Conservation (phyloP, 768 basidiomycete genomes). For the Saitozyma podzolica region DNA sequence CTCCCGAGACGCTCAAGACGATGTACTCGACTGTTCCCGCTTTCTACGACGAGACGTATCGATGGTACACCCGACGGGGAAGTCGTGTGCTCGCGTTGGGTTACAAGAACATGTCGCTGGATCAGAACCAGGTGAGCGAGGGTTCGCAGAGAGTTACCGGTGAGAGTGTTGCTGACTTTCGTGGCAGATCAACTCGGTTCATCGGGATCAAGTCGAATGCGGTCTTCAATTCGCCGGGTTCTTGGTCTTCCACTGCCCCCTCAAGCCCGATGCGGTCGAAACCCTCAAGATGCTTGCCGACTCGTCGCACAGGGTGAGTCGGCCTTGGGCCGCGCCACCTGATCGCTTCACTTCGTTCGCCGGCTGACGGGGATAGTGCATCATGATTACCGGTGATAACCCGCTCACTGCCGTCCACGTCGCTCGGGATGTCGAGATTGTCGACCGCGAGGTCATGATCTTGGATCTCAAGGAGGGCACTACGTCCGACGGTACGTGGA, state of each 20-base stretch:
- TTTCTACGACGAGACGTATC: conserved; percentile 89
- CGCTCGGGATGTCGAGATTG: conserved; percentile 92
- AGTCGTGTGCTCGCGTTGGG: conserved; percentile 91
- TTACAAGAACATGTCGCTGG: conserved; percentile 78
- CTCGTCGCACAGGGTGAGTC: conserved; percentile 87
- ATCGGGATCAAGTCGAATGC: conserved; percentile 77
- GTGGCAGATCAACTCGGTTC: conserved; percentile 79
- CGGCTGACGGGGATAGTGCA: conserved; percentile 61
- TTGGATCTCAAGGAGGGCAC: conserved; percentile 85
- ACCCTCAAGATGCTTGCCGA: conserved; percentile 91
- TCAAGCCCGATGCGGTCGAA: conserved; percentile 88
- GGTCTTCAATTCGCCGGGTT: conserved; percentile 85
- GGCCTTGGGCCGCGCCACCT: background rate
- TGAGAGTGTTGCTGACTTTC: background rate
- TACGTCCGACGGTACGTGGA: conserved; percentile 63
- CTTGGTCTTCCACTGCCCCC: conserved; percentile 96
- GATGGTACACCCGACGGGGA: conserved; percentile 88
- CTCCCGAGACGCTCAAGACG: conserved; percentile 89
- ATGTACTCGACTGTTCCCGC: conserved; percentile 77
- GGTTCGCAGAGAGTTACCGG: background rate
- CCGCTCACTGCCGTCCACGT: conserved; percentile 96
- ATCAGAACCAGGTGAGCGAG: conserved; percentile 67
- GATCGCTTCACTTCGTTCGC: background rate
- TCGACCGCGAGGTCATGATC: conserved; percentile 91
- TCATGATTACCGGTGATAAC: conserved; percentile 99